phyloP scores from a whole-genome alignment of 192 early-diverging fungal species.

The Backusella australiensis region DNA sequence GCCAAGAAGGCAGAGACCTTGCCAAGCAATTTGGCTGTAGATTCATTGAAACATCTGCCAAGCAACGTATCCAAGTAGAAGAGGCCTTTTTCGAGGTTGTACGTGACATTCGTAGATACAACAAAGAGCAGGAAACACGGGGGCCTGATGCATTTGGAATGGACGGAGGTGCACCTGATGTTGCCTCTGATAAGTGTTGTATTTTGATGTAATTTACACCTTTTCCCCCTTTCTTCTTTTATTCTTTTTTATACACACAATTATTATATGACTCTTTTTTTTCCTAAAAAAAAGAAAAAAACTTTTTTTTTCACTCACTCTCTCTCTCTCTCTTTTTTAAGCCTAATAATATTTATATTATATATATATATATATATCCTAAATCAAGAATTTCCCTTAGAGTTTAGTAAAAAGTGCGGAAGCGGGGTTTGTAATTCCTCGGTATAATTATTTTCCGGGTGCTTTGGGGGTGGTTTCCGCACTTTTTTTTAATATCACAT shows the following conservation, averaged over 20 bases:
- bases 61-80: constrained; percentile 86
- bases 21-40: constrained; percentile 74
- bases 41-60: constrained; percentile 89
- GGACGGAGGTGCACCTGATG: constrained; percentile 30
- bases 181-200: constrained; percentile 26
- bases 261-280: neutral
- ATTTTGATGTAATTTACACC: constrained; percentile 24
- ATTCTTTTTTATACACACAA: neutral
- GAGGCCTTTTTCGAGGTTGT: constrained; percentile 89
- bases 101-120: constrained; percentile 75
- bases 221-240: neutral
- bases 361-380: no score
- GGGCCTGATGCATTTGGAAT: constrained; percentile 22
- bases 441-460: no score
- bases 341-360: neutral
- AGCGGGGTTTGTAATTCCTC: no score
- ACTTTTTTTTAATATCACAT: no score
- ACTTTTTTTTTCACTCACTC: no score
- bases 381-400: neutral
- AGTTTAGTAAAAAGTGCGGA: no score
- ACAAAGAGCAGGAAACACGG: constrained; percentile 57
- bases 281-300: neutral
- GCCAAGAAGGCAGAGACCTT: constrained; percentile 76
- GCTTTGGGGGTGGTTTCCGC: no score
- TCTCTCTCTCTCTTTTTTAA: neutral